phyloP scores from a whole-genome alignment of 2,329 filamentous ascomycete species.

The Diaporthe amygdali region DNA sequence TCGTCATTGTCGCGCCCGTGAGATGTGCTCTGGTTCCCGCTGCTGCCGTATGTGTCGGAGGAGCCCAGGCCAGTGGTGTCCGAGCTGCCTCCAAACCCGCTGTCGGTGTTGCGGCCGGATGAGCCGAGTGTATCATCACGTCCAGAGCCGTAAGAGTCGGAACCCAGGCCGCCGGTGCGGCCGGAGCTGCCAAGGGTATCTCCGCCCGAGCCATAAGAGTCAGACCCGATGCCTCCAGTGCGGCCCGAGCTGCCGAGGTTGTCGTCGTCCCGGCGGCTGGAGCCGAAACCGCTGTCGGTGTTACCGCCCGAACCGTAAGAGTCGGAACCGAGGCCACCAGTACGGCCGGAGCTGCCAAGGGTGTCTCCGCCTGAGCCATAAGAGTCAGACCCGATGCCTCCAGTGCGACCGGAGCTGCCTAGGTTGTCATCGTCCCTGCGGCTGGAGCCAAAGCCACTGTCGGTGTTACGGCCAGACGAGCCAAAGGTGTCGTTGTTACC shows the following conservation, averaged over 20 bases:
- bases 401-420: constrained; percentile 17
- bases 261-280: constrained; percentile 12
- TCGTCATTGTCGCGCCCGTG: constrained; percentile 25
- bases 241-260: constrained; percentile 26
- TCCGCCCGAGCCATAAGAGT: not conserved
- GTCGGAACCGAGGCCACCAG: constrained; percentile 5
- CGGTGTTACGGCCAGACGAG: constrained; percentile 15
- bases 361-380: constrained; percentile 10
- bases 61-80: not conserved
- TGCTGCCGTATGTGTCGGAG: constrained; percentile 22
- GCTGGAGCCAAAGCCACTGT: constrained; percentile 28
- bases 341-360: not conserved
- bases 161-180: constrained; percentile 12
- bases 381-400: constrained; percentile 10
- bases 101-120: constrained; percentile 18
- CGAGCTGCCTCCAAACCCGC: constrained; percentile 12
- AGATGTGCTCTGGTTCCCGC: constrained; percentile 20
- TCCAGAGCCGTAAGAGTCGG: not conserved
- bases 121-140: constrained; percentile 25
- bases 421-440: constrained; percentile 25
- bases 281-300: constrained; percentile 27
- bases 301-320: constrained; percentile 20
- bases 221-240: not conserved
- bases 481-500: constrained; percentile 10
- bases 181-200: constrained; percentile 23